Conservation (phyloP, 108 stramenopile genomes). For the Thalassiosira profunda region DNA sequence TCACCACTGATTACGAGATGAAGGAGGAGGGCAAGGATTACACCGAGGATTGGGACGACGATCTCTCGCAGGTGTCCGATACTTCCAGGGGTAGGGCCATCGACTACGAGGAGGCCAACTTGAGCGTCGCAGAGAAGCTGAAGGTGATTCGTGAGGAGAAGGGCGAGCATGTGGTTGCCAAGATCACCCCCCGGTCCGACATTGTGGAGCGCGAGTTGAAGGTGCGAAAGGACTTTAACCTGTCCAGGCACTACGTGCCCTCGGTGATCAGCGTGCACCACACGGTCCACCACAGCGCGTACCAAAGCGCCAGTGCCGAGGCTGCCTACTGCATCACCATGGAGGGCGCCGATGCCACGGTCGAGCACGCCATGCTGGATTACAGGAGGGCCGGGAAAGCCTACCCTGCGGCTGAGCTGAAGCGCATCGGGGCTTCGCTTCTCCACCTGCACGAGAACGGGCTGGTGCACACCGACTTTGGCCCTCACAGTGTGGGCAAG, state of each 20-base stretch:
- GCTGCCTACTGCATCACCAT: conserved; percentile 93
- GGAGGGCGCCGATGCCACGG: conserved; percentile 92
- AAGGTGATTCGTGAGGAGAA: conserved; percentile 83
- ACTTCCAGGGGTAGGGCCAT: conserved; percentile 57
- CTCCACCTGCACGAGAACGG: conserved; percentile 92
- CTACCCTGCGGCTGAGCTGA: conserved; percentile 85
- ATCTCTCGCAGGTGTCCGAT: conserved; percentile 69
- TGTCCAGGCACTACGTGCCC: conserved; percentile 91
- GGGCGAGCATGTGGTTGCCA: conserved; percentile 92
- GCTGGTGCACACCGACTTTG: conserved; percentile 89
- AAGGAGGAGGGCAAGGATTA: conserved; percentile 62
- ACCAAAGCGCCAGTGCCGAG: conserved; percentile 91
- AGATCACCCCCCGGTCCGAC: conserved; percentile 88
- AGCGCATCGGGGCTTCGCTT: conserved; percentile 84
- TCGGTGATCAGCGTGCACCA: conserved; percentile 93
- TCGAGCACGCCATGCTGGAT: conserved; percentile 91
- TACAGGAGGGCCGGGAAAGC: conserved; percentile 76
- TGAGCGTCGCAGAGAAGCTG: conserved; percentile 85
- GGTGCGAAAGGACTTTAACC: conserved; percentile 85
- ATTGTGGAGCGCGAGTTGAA: conserved; percentile 88
- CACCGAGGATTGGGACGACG: conserved; percentile 89
- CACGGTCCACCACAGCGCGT: conserved; percentile 92
- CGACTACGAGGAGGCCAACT: conserved; percentile 60
- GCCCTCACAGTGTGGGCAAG: conserved; percentile 91
- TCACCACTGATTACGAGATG: conserved; percentile 78